Conservation (phyloP, 2,329 filamentous ascomycete genomes). For the Paraconiothyrium brasiliense region DNA sequence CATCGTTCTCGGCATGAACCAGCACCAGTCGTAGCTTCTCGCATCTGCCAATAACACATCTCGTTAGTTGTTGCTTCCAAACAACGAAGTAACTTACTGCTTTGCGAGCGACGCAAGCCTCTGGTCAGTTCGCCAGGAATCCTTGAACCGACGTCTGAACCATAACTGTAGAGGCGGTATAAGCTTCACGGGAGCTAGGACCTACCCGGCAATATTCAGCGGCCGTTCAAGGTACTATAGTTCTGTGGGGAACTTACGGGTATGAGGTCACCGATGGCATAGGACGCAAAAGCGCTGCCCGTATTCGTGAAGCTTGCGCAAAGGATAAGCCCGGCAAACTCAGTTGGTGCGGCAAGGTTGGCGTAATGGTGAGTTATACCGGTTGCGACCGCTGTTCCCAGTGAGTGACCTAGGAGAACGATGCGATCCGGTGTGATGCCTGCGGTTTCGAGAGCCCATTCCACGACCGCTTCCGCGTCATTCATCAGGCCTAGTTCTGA, state of each 20-base stretch:
- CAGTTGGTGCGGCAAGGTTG: conserved; percentile 64
- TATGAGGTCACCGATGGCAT: conserved; percentile 78
- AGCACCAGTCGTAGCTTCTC: conserved; percentile 38
- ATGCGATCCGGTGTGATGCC: conserved; percentile 76
- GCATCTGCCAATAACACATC: conserved; percentile 20
- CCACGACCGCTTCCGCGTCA: conserved; percentile 77
- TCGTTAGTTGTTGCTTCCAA: not conserved
- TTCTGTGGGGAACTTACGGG: conserved; percentile 54
- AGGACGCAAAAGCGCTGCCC: conserved; percentile 76
- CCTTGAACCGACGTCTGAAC: conserved; percentile 73
- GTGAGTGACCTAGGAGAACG: conserved; percentile 83
- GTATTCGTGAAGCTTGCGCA: conserved; percentile 82
- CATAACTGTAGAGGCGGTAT: conserved; percentile 71
- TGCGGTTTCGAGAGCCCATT: conserved; percentile 76
- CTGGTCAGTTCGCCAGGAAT: conserved; percentile 79
- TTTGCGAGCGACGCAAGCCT: conserved; percentile 68
- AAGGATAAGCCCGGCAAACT: conserved; percentile 83
- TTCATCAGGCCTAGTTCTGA: conserved; percentile 81
- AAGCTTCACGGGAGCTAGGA: conserved; percentile 75
- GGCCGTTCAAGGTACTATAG: too few species aligned
- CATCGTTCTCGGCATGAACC: conserved; percentile 47
- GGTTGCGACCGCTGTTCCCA: conserved; percentile 85
- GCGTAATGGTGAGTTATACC: conserved; percentile 78
- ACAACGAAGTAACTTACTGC: conserved; percentile 17
- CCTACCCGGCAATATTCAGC: conserved; percentile 1